phyloP scores from a whole-genome alignment of 306 rosid species.

The Senna siamea region DNA sequence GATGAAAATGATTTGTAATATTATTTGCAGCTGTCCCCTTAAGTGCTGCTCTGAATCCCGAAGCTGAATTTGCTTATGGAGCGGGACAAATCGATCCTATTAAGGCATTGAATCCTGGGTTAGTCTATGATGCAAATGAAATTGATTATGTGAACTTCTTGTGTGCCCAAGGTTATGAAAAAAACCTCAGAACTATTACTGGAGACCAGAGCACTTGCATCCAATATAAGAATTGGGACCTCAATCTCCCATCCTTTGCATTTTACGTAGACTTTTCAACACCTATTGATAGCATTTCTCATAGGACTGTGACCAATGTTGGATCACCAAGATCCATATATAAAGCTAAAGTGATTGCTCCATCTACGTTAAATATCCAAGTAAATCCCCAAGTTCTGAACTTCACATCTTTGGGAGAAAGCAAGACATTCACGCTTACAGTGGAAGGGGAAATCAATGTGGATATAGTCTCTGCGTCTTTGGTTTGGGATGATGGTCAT shows the following conservation, averaged over 20 bases:
- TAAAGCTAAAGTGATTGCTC: conserved; percentile 27
- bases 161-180: conserved; percentile 46
- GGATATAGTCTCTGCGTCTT: conserved; percentile 25
- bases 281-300: background rate
- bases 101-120: conserved; percentile 50
- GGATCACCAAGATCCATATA: conserved; percentile 11
- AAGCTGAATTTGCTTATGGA: conserved; percentile 56
- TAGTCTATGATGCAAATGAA: conserved; percentile 44
- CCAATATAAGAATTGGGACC: background rate
- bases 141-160: conserved; percentile 45
- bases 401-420: conserved; percentile 38
- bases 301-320: conserved; percentile 39
- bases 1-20: background rate
- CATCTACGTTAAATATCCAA: conserved; percentile 28
- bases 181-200: conserved; percentile 14
- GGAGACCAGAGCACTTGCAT: conserved; percentile 7
- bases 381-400: conserved; percentile 41
- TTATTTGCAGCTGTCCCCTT: conserved; percentile 36
- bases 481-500: conserved; percentile 45
- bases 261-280: background rate
- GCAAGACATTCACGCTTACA: conserved; percentile 30
- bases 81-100: conserved; percentile 48
- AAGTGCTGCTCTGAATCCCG: conserved; percentile 37
- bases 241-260: conserved; percentile 63
- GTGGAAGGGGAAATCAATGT: conserved; percentile 28